Percentiles rank a stretch among this genome's conserved stretches.
These are phyloP conservation scores for Solanum ahanhuiri DNA, from an alignment of 257 asterid species.

Conservation along the genomic window DNA sequence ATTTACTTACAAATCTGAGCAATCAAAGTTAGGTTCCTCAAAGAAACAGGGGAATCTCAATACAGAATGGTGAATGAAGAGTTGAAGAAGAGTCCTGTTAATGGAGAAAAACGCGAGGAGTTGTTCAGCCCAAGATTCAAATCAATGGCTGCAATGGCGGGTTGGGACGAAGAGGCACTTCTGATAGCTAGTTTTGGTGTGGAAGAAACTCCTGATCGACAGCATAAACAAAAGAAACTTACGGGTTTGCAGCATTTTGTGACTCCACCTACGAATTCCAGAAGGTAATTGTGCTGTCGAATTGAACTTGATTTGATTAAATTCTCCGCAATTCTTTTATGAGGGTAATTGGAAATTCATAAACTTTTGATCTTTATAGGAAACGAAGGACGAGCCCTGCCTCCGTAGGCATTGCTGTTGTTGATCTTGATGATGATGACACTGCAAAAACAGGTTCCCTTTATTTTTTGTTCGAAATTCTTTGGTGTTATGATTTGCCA, in stretches of 20 bases:
- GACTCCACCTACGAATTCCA: conserved; percentile 71
- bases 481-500: not conserved
- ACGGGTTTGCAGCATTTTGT: conserved; percentile 20
- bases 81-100: conserved; percentile 21
- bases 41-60: not conserved
- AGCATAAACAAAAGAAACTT: conserved; percentile 41
- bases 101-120: conserved; percentile 21
- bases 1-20: not conserved
- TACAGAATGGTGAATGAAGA: conserved; percentile 7
- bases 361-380: conserved; percentile 16
- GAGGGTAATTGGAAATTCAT: not conserved
- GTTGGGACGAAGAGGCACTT: conserved; percentile 97
- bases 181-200: conserved; percentile 53
- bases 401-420: conserved; percentile 29
- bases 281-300: conserved; percentile 28
- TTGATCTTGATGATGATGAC: conserved; percentile 40
- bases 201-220: conserved; percentile 79
- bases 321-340: not conserved
- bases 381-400: conserved; percentile 44
- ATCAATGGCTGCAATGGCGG: conserved; percentile 87
- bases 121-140: conserved; percentile 74
- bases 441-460: not conserved
- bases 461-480: not conserved
- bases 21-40: not conserved
- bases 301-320: not conserved